Base-by-base conservation (phyloP, 1,284 basidiomycete genomes). In the Ceratobasidium sp. region DNA sequence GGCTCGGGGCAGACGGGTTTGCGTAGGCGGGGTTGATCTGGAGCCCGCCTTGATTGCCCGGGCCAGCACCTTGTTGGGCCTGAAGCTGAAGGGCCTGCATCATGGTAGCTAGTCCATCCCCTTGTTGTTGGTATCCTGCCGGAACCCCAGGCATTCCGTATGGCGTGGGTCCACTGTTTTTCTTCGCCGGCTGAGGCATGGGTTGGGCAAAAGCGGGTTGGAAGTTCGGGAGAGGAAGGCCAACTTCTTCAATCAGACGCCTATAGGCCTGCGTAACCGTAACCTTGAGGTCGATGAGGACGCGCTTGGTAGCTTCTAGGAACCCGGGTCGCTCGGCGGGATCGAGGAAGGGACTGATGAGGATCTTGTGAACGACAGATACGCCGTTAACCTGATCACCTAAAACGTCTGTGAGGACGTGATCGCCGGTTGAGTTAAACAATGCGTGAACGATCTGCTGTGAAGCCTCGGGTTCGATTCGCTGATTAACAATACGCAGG, bases 301-400 rank as follows among this genome's bases (percentile, higher is more conserved):
- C 96, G 10, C 94, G 91, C 83, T 96, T 96, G 30, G 94, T 95
- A 2, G 95, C 93, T 81, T 96, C 96, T 1, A 94, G 87, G 81
- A 94, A 94, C 57, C 85, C 86, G 1, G 88, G 86, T 83, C 93
- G 94, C 80, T 93, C 90, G 1, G 86, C 83, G 8, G 90, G 89
- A 59, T 96, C 91, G 78, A 98, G 88, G 86, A 93, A 94, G 20
- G 93, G 88, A 83, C 94, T 96, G 2, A 94, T 94, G 80, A 99
- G 86, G 79, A 99, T 93, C 86, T 98, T 98, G 85, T 95, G 94
- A 50, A 99, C 92, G 57, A 98, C 95, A 44, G 96, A 93, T 68
- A 95, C 93, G 23, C 97, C 97, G 83, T 99, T 98, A 78, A 97
- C 94, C 86, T 98, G 96, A 84, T 98, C 96, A 68, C 93, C 92